A percentile compares a stretch with the other conserved stretches of the same genome.
phyloP scores from a whole-genome alignment of 345 rosid genomes.

The Gossypium stocksii region DNA sequence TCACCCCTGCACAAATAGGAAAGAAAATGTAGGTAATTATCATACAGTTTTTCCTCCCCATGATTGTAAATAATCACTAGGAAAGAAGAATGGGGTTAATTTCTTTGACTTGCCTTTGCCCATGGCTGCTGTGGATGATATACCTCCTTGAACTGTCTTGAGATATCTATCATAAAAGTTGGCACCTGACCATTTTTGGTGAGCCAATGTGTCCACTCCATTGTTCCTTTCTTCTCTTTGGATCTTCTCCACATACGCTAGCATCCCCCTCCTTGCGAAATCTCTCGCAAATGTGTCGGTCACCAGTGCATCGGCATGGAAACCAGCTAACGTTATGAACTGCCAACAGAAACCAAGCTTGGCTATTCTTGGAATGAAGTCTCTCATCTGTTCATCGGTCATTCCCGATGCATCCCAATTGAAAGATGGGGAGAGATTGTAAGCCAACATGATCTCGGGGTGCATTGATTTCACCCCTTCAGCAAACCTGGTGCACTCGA shows the following conservation, averaged over 20 bases:
- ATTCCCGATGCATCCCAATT: constrained; percentile 96
- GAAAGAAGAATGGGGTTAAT: background rate
- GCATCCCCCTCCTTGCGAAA: constrained; percentile 79
- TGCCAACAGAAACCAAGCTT: constrained; percentile 88
- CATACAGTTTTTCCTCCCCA: background rate
- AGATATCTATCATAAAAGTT: constrained; percentile 85
- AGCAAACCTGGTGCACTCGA: constrained; percentile 70
- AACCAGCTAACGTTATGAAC: constrained; percentile 89
- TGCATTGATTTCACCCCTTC: constrained; percentile 62
- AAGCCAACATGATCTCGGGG: constrained; percentile 84
- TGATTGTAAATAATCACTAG: background rate
- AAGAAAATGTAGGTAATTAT: background rate
- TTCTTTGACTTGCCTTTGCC: constrained; percentile 62
- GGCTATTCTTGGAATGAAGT: constrained; percentile 82
- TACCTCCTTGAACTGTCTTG: constrained; percentile 91
- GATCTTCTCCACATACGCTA: constrained; percentile 92
- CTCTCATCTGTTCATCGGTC: constrained; percentile 77
- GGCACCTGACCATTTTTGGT: constrained; percentile 99
- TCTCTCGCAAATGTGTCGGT: constrained; percentile 78
- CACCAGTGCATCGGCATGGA: constrained; percentile 91
- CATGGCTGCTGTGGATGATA: constrained; percentile 97
- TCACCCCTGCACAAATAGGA: constrained; percentile 49
- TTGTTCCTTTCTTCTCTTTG: constrained; percentile 92
- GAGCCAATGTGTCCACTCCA: constrained; percentile 91
- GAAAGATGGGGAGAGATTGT: constrained; percentile 90